A percentile compares a stretch with the other conserved stretches of the same genome.
These are phyloP conservation scores for Cyclotella baltica DNA, from an alignment of 108 stramenopile species.

Conservation along the genomic window DNA sequence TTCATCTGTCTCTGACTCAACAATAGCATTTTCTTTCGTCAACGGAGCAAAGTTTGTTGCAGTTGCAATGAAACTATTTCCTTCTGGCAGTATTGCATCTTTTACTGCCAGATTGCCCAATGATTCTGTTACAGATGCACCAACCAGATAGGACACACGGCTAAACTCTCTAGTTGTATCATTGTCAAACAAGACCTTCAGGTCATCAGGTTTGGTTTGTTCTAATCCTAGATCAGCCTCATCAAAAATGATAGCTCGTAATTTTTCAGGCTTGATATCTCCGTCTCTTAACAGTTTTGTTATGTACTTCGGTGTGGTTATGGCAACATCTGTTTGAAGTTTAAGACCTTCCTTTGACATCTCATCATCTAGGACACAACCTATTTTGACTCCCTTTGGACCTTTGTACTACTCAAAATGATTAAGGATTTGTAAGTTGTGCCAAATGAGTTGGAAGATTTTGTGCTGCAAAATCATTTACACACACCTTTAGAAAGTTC, in stretches of 20 bases:
- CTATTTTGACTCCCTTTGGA: slow-evolving; percentile 86
- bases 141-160: slow-evolving; percentile 79
- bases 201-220: slow-evolving; percentile 58
- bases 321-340: slow-evolving; percentile 87
- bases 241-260: slow-evolving; percentile 78
- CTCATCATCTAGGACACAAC: slow-evolving; percentile 84
- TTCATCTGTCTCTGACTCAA: not conserved
- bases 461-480: not conserved
- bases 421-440: not conserved
- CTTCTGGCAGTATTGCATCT: slow-evolving; percentile 75
- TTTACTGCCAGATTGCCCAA: slow-evolving; percentile 77
- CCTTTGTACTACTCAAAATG: slow-evolving; percentile 65
- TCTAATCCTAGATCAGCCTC: slow-evolving; percentile 90
- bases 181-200: slow-evolving; percentile 73
- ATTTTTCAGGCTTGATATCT: slow-evolving; percentile 75
- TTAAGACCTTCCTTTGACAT: slow-evolving; percentile 81
- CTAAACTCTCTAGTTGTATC: slow-evolving; percentile 56
- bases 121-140: slow-evolving; percentile 83
- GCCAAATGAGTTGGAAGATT: not conserved
- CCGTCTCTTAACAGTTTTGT: slow-evolving; percentile 75
- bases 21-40: slow-evolving; percentile 32
- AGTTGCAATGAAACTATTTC: slow-evolving; percentile 83
- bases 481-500: slow-evolving; percentile 69
- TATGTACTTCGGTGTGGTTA: slow-evolving; percentile 80
- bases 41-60: slow-evolving; percentile 66